Evolutionary conservation across 2,329 filamentous ascomycete genomes (phyloP).

Genomic region (Colletotrichum incanum): DNA sequence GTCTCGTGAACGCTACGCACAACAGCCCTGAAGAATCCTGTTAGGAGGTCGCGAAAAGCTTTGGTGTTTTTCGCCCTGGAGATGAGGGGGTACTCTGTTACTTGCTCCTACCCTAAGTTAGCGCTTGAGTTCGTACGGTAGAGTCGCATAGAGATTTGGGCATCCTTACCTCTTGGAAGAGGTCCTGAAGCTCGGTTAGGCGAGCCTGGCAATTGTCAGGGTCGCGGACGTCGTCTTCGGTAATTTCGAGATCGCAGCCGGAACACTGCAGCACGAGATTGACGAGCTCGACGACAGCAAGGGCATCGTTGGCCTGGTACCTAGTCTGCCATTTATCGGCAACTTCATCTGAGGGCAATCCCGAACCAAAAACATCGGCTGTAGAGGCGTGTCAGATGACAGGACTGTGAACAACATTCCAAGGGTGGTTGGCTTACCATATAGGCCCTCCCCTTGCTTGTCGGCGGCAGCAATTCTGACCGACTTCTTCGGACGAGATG

Average conservation of each 20-base stretch:
- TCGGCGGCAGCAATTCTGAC: conserved; percentile 67
- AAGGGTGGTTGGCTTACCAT: conserved; percentile 60
- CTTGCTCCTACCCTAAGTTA: conserved; percentile 71
- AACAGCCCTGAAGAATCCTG: conserved; percentile 84
- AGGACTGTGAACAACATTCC: conserved; percentile 41
- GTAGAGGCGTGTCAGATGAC: conserved; percentile 46
- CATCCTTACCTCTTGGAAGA: conserved; percentile 81
- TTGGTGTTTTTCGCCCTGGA: conserved; percentile 83
- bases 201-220: conserved; percentile 87
- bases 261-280: conserved; percentile 80
- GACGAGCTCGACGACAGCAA: conserved; percentile 73
- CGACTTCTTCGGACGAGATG: conserved; percentile 70
- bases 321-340: conserved; percentile 73
- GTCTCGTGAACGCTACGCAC: conserved; percentile 85
- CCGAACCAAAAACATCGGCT: conserved; percentile 77
- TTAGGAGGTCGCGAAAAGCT: conserved; percentile 83
- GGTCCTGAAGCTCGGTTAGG: conserved; percentile 87
- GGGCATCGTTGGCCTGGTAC: conserved; percentile 69
- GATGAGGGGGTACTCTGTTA: conserved; percentile 93
- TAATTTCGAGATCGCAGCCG: conserved; percentile 86
- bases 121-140: conserved; percentile 34
- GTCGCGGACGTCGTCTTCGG: conserved; percentile 88
- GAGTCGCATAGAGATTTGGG: not conserved
- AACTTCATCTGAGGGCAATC: conserved; percentile 69
- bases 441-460: conserved; percentile 67